Conservation (phyloP, 1,284 basidiomycete genomes). For the Cystobasidium sp. region DNA sequence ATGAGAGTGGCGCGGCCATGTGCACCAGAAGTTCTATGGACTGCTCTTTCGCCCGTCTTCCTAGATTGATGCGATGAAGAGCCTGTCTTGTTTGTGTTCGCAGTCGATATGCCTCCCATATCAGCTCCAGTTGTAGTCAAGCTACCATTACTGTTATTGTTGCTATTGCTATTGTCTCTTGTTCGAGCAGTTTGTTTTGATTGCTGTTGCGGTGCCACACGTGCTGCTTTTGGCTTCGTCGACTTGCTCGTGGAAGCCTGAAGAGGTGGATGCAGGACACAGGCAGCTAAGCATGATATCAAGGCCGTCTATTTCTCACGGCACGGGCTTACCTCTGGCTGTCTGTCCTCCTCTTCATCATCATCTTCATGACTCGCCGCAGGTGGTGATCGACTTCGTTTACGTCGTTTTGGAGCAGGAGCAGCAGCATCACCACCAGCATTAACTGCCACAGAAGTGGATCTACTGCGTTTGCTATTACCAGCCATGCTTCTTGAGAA, state of each 20-base stretch:
- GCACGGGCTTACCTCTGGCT: neutral
- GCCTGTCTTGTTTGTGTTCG: too few species aligned
- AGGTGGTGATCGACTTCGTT: neutral
- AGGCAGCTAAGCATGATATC: neutral
- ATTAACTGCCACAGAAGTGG: neutral
- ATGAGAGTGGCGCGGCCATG: neutral
- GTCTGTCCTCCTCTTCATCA: neutral
- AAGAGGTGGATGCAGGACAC: neutral
- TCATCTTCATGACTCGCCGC: conserved; percentile 5
- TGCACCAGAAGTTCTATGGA: neutral
- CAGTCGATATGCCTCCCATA: too few species aligned
- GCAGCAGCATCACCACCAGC: neutral
- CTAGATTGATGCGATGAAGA: neutral
- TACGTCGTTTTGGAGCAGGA: neutral
- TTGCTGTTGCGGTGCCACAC: conserved; percentile 11
- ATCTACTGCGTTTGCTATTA: conserved; percentile 1
- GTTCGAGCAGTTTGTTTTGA: neutral
- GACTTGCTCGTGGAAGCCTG: neutral
- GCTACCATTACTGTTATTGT: too few species aligned
- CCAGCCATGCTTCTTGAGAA: neutral
- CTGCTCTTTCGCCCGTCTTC: neutral
- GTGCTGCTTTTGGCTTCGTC: neutral
- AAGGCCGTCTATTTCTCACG: neutral
- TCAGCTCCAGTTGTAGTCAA: too few species aligned
- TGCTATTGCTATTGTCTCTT: neutral